Conservation (phyloP, 2,329 filamentous ascomycete genomes). For the Phoma sp. region DNA sequence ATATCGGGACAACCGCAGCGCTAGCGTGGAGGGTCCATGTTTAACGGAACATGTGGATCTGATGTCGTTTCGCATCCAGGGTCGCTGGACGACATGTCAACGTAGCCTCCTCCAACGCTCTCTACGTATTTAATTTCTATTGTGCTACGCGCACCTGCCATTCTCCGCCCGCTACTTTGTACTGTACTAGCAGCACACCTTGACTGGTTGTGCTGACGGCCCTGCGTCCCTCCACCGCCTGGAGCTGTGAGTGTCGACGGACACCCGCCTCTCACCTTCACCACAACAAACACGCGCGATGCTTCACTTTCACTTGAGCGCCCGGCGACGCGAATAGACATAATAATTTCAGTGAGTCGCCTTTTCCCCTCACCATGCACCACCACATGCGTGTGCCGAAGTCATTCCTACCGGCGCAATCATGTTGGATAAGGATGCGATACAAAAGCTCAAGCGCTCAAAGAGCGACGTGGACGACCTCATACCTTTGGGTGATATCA, state of each 20-base stretch:
- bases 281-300: constrained; percentile 32
- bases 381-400: background rate
- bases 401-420: constrained; percentile 7
- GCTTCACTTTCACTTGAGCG: constrained; percentile 33
- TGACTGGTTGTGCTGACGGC: constrained; percentile 11
- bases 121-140: constrained; percentile 3
- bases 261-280: constrained; percentile 19
- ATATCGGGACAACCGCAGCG: constrained; percentile 16
- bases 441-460: constrained; percentile 30
- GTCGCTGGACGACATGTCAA: constrained; percentile 14
- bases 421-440: constrained; percentile 26
- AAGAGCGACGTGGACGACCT: constrained; percentile 18
- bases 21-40: constrained; percentile 1
- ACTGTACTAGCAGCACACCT: constrained; percentile 4
- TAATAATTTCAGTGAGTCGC: constrained; percentile 31
- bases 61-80: constrained; percentile 26
- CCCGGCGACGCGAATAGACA: constrained; percentile 20
- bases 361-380: constrained; percentile 15
- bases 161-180: background rate
- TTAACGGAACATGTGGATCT: constrained; percentile 19
- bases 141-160: constrained; percentile 1
- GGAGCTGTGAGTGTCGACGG: constrained; percentile 26
- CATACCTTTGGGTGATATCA: constrained; percentile 20
- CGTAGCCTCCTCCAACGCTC: constrained; percentile 6
- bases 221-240: constrained; percentile 5